Evolutionary conservation across 331 rosid species (phyloP).

Genomic region (Malus hybrid): DNA sequence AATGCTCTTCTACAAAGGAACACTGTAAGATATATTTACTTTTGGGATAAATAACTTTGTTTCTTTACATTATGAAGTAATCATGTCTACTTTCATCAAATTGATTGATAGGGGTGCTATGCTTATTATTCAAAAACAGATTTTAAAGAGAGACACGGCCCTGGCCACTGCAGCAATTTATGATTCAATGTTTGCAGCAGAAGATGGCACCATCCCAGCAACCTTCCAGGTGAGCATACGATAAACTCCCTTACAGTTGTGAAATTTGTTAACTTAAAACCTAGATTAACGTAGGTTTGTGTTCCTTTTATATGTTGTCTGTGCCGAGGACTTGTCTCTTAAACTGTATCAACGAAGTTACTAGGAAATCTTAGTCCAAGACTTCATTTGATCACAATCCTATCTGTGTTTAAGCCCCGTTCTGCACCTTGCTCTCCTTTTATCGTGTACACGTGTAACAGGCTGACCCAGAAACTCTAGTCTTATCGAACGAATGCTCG

Average conservation of each 20-base stretch:
- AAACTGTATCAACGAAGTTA: background rate
- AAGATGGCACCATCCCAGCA: constrained; percentile 93
- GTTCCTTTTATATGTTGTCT: background rate
- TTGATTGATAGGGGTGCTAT: constrained; percentile 3
- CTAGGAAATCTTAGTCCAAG: background rate
- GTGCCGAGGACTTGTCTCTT: background rate
- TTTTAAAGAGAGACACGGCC: constrained; percentile 80
- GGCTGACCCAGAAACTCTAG: background rate
- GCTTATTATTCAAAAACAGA: constrained; percentile 36
- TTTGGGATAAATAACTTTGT: background rate
- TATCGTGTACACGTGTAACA: background rate
- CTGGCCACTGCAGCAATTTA: constrained; percentile 93
- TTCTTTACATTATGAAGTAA: background rate
- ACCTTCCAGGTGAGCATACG: constrained; percentile 75
- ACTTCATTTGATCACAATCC: background rate
- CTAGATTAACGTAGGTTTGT: background rate
- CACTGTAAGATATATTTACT: constrained; percentile 31
- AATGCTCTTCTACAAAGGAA: constrained; percentile 79
- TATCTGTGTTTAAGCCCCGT: background rate
- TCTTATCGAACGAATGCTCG: background rate
- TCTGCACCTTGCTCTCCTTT: background rate
- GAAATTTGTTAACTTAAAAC: background rate
- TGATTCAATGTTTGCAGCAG: constrained; percentile 86
- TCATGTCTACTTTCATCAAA: too few relatives aligned
- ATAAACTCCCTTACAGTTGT: background rate